Conservation (phyloP, 495 filamentous ascomycete species). For the Aspergillus coremiiformis region DNA sequence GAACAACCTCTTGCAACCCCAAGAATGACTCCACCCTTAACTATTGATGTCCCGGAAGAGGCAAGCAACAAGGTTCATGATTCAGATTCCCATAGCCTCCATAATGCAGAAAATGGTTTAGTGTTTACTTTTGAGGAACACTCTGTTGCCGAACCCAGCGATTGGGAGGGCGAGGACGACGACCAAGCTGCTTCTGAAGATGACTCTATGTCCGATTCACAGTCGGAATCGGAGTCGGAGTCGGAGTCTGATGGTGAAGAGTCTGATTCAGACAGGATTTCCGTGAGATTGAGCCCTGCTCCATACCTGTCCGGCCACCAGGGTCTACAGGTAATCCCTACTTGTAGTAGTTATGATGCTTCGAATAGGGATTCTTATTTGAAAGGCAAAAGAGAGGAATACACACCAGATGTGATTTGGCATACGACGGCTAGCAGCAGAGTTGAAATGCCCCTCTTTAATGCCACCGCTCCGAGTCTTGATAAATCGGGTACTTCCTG, state of each 20-base stretch:
- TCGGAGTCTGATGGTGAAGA: slow-evolving; percentile 6
- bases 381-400: neutral
- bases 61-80: slow-evolving; percentile 3
- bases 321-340: neutral
- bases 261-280: slow-evolving; percentile 4
- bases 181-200: slow-evolving; percentile 6
- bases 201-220: slow-evolving; percentile 3
- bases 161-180: slow-evolving; percentile 6
- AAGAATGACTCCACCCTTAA: slow-evolving; percentile 19
- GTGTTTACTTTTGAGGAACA: neutral
- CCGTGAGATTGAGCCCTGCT: neutral
- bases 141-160: slow-evolving; percentile 1
- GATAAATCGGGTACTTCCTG: neutral
- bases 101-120: slow-evolving; percentile 1
- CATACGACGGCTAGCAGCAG: neutral
- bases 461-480: neutral
- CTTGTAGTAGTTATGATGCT: neutral
- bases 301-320: neutral
- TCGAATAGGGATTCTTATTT: neutral
- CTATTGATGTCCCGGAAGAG: neutral
- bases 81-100: neutral
- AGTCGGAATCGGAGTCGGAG: neutral
- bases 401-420: neutral
- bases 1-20: slow-evolving; percentile 18
- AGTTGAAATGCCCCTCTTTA: neutral